Evolutionary conservation across 495 filamentous ascomycete species (phyloP).

Genomic region (Hyaloscypha variabilis): DNA sequence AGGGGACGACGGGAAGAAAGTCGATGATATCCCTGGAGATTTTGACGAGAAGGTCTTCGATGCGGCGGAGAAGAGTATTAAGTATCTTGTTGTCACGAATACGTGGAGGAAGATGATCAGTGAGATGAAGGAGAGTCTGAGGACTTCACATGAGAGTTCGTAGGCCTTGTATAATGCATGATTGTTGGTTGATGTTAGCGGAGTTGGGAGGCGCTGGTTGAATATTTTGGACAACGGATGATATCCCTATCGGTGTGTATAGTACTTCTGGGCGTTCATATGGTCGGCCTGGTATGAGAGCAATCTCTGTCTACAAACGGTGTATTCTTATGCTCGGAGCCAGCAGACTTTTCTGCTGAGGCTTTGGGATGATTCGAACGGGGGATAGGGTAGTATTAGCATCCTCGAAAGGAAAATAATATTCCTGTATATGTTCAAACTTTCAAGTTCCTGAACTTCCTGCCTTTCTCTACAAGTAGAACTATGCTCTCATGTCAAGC

Average conservation of each 20-base stretch:
- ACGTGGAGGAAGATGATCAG: conserved; percentile 69
- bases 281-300: background rate
- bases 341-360: background rate
- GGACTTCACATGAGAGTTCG: background rate
- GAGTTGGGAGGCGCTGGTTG: background rate
- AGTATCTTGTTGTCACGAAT: conserved; percentile 69
- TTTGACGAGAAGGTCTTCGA: conserved; percentile 61
- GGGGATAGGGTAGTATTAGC: background rate
- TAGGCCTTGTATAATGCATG: background rate
- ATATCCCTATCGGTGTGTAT: background rate
- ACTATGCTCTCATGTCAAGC: no score
- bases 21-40: conserved; percentile 42
- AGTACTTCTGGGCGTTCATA: background rate
- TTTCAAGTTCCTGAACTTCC: background rate
- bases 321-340: background rate
- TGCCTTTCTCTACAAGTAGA: no score
- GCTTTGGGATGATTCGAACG: background rate
- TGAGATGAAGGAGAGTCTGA: conserved; percentile 20
- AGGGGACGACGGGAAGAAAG: conserved; percentile 22
- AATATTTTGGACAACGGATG: background rate
- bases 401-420: background rate
- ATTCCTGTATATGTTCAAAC: background rate
- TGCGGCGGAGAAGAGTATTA: conserved; percentile 60
- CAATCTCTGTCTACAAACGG: background rate
- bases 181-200: background rate